Conservation (phyloP, 306 rosid species). For the Ceratonia siliqua region DNA sequence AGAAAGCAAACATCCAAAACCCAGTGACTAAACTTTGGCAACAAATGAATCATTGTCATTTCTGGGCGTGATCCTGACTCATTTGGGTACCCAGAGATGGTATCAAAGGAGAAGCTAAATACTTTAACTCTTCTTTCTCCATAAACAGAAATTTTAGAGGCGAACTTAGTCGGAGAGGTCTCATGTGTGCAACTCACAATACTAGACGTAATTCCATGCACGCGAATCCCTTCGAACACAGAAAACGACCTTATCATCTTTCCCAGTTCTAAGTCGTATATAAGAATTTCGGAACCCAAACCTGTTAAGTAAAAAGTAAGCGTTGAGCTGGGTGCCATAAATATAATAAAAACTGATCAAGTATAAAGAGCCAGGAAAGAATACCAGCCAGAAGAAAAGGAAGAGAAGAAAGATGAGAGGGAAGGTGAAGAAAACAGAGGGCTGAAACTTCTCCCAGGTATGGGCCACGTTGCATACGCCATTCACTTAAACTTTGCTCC, state of each 20-base stretch:
- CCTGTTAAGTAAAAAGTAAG: conserved; percentile 48
- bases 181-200: background rate
- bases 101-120: conserved; percentile 44
- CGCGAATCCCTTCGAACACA: conserved; percentile 87
- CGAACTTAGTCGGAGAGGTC: background rate
- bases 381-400: conserved; percentile 79
- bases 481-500: conserved; percentile 38
- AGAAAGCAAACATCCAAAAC: conserved; percentile 85
- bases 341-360: background rate
- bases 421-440: conserved; percentile 72
- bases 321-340: background rate
- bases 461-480: conserved; percentile 61
- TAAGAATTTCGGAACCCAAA: conserved; percentile 72
- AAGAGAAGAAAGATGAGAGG: conserved; percentile 50
- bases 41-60: conserved; percentile 43
- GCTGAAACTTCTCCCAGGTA: conserved; percentile 95
- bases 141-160: conserved; percentile 53
- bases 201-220: conserved; percentile 70
- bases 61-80: conserved; percentile 28
- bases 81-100: conserved; percentile 15
- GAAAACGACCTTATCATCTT: conserved; percentile 47
- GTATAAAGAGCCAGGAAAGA: background rate
- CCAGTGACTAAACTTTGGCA: conserved; percentile 81
- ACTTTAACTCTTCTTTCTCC: conserved; percentile 82
- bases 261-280: conserved; percentile 60